Conservation (phyloP, 208 protist species). For the Leishmania arabica region DNA sequence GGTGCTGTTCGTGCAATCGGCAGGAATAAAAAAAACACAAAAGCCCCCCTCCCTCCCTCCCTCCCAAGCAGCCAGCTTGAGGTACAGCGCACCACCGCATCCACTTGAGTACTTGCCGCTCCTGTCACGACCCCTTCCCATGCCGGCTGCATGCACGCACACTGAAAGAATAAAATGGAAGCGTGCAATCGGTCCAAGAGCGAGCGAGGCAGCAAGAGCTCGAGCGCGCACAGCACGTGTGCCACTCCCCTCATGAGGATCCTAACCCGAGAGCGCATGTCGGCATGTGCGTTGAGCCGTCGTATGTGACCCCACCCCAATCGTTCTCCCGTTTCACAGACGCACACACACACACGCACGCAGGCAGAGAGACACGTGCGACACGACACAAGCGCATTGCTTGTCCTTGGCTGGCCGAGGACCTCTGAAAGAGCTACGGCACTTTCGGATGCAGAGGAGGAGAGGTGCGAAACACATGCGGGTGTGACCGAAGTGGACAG, state of each 20-base stretch:
- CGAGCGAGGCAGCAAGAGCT: not conserved
- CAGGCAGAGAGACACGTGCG: not conserved
- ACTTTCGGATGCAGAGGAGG: not conserved
- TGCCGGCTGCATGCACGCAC: no score
- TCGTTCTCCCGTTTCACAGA: not conserved
- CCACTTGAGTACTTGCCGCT: not conserved
- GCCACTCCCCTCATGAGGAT: not conserved
- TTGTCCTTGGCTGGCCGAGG: not conserved
- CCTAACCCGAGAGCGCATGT: not conserved
- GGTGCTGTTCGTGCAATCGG: not conserved
- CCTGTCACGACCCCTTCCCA: not conserved
- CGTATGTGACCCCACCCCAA: not conserved
- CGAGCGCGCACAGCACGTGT: not conserved
- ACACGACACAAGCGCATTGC: not conserved
- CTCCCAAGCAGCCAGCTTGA: not conserved
- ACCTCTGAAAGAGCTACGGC: not conserved
- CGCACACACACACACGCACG: not conserved
- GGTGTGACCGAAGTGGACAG: not conserved
- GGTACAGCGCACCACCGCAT: not conserved
- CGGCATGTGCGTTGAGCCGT: no score
- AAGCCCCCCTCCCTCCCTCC: not conserved
- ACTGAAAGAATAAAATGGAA: not conserved
- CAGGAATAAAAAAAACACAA: not conserved
- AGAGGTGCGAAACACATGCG: not conserved
- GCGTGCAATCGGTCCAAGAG: not conserved